Evolutionary conservation across 2,329 filamentous ascomycete species (phyloP).

Genomic region (Parafenestella ontariensis): DNA sequence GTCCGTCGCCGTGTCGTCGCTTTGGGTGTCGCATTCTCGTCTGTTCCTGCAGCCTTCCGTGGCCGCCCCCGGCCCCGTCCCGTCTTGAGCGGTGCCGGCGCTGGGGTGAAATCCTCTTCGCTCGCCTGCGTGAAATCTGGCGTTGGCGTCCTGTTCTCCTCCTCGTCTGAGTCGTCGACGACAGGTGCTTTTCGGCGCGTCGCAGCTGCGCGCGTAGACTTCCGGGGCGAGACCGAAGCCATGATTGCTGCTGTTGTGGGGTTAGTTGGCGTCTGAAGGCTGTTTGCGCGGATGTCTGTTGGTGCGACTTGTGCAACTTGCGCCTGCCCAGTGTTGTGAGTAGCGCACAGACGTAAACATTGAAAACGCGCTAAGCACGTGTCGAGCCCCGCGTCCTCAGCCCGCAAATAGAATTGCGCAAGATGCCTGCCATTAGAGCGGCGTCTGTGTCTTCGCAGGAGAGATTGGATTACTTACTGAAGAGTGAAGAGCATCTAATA

Average conservation of each 20-base stretch:
- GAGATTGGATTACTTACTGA: too few species aligned
- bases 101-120: slow-evolving; percentile 83
- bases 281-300: slow-evolving; percentile 8
- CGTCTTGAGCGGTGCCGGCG: slow-evolving; percentile 68
- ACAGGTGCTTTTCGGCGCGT: slow-evolving; percentile 72
- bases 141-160: slow-evolving; percentile 70
- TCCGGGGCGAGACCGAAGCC: slow-evolving; percentile 53
- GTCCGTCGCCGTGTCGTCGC: slow-evolving; percentile 55
- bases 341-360: slow-evolving; percentile 28
- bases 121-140: slow-evolving; percentile 62
- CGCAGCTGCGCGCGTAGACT: slow-evolving; percentile 66
- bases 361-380: slow-evolving; percentile 28
- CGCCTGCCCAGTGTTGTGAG: slow-evolving; percentile 18
- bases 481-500: too few species aligned
- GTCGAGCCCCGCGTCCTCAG: slow-evolving; percentile 18
- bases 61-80: slow-evolving; percentile 65
- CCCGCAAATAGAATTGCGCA: too few species aligned
- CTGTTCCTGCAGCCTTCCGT: slow-evolving; percentile 47
- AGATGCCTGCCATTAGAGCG: too few species aligned
- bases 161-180: slow-evolving; percentile 77
- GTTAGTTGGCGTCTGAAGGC: slow-evolving; percentile 14
- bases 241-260: slow-evolving; percentile 38
- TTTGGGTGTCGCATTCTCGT: slow-evolving; percentile 53
- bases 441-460: not conserved
- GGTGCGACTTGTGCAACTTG: slow-evolving; percentile 9